phyloP scores from a whole-genome alignment of 129 eudicot genomes.

The Dittrichia graveolens region DNA sequence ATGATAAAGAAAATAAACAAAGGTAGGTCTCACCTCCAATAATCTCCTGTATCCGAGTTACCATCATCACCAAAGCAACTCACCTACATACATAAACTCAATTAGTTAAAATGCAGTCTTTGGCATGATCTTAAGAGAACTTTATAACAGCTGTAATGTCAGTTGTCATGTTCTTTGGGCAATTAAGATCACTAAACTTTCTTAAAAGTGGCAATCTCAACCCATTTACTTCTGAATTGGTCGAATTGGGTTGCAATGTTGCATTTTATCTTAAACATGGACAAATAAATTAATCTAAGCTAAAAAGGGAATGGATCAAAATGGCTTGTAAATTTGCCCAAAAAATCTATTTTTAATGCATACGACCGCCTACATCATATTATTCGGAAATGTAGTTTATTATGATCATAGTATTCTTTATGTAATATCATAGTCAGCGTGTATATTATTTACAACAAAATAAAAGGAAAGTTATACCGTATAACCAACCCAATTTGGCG shows the following conservation, averaged over 20 bases:
- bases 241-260: no score
- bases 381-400: neutral
- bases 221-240: no score
- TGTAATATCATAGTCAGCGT: neutral
- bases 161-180: slow-evolving; percentile 3
- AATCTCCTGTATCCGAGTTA: slow-evolving; percentile 93
- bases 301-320: neutral
- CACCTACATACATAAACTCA: slow-evolving; percentile 55
- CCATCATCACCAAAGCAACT: slow-evolving; percentile 91
- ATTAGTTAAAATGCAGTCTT: slow-evolving; percentile 2
- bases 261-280: neutral
- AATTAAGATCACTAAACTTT: neutral
- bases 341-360: neutral
- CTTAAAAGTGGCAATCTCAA: no score
- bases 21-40: slow-evolving; percentile 74
- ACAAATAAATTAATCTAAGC: neutral
- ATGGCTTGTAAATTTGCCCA: neutral
- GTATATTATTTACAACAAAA: neutral
- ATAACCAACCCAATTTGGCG: no score
- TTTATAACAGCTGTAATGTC: slow-evolving; percentile 10
- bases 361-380: neutral
- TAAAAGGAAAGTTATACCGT: no score
- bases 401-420: neutral
- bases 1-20: neutral
- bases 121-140: slow-evolving; percentile 13